Conservation (phyloP, 352 stramenopile species). For the Peronosclerospora sorghi region DNA sequence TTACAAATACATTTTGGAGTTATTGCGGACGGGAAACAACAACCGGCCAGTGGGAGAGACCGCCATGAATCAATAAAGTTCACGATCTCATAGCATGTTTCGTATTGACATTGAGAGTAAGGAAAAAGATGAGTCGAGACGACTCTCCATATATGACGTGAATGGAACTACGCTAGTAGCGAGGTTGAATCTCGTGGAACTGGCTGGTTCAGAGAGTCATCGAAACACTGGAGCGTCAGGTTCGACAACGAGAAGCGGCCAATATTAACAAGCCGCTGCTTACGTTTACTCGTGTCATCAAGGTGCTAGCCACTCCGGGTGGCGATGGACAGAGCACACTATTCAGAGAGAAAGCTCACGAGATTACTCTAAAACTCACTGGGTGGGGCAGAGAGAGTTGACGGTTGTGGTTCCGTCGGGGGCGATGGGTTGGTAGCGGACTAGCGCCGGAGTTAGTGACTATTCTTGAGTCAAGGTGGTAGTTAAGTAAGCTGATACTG, state of each 20-base stretch:
- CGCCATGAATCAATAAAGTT: constrained; percentile 73
- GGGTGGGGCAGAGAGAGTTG: too few species aligned
- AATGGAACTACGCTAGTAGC: constrained; percentile 85
- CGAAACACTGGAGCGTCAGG: constrained; percentile 91
- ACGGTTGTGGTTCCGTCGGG: too few species aligned
- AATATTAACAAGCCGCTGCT: constrained; percentile 97
- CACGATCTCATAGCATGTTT: constrained; percentile 77
- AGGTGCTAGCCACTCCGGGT: constrained; percentile 36
- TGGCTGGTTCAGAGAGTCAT: constrained; percentile 95
- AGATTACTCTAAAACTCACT: too few species aligned
- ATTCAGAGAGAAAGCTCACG: too few species aligned
- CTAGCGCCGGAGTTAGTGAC: too few species aligned
- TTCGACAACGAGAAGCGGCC: constrained; percentile 90
- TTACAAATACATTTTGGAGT: constrained; percentile 41
- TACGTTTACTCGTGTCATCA: constrained; percentile 93
- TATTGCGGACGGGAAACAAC: constrained; percentile 56
- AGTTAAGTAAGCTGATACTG: too few species aligned
- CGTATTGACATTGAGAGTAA: constrained; percentile 77
- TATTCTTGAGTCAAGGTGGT: too few species aligned
- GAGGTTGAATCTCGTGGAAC: constrained; percentile 94
- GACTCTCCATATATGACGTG: constrained; percentile 56
- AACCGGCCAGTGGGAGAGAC: constrained; percentile 55
- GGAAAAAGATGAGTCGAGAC: constrained; percentile 30
- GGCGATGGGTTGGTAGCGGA: too few species aligned
- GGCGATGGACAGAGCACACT: constrained; percentile 36